A percentile compares a stretch with the other conserved stretches of the same genome.
Conservation (phyloP, 1,284 basidiomycete species). For the Cryptococcus sp. region DNA sequence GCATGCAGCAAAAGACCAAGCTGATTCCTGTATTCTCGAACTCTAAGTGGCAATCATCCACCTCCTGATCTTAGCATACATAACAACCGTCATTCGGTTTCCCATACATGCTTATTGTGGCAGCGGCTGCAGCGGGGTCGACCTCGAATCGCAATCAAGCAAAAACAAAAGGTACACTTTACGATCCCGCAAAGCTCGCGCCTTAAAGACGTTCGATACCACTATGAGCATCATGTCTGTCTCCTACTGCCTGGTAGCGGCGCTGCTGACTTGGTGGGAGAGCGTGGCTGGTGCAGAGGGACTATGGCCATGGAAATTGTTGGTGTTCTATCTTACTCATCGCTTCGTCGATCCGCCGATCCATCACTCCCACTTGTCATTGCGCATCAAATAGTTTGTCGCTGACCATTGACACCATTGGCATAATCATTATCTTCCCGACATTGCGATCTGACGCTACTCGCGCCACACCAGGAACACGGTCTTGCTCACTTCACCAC, state of each 20-base stretch:
- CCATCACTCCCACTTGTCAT: too few relatives aligned
- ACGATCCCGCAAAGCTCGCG: neutral
- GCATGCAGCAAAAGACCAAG: too few relatives aligned
- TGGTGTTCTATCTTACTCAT: too few relatives aligned
- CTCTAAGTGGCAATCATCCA: conserved; percentile 10
- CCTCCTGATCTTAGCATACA: conserved; percentile 8
- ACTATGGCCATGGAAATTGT: too few relatives aligned
- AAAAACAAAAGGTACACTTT: neutral
- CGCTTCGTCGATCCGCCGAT: too few relatives aligned
- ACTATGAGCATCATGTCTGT: conserved; percentile 5
- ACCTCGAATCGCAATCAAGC: conserved; percentile 10
- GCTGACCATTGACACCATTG: too few relatives aligned
- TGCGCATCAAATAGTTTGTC: too few relatives aligned
- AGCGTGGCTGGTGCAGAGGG: too few relatives aligned
- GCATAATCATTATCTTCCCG: too few relatives aligned
- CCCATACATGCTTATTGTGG: conserved; percentile 7
- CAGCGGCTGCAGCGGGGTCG: neutral
- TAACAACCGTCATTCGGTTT: conserved; percentile 8
- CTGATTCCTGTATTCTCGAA: neutral
- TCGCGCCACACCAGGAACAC: conserved; percentile 3
- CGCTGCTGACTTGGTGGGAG: too few relatives aligned
- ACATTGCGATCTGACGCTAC: neutral
- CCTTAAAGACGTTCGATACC: conserved; percentile 13
- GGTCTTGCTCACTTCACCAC: conserved; percentile 10
- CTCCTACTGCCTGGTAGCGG: too few relatives aligned